Evolutionary conservation across 768 basidiomycete species (phyloP).

Genomic region (Trametes elegans): DNA sequence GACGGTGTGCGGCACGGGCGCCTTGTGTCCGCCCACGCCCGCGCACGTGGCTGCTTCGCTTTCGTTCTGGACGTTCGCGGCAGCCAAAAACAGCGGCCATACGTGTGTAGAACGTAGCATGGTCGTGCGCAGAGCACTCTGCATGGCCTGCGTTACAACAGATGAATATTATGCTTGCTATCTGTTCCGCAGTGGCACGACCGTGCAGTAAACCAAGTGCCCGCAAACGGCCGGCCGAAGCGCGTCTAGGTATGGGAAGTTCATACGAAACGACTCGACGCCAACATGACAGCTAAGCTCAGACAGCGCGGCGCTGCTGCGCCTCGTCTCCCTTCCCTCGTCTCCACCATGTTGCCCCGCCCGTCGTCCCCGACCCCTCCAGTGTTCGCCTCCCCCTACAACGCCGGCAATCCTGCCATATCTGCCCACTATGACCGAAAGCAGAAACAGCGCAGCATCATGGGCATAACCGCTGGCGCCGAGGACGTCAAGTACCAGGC

Average conservation of each 20-base stretch:
- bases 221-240: slow-evolving; percentile 35
- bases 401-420: background rate
- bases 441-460: slow-evolving; percentile 20
- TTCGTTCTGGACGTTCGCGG: too few relatives aligned
- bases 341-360: slow-evolving; percentile 61
- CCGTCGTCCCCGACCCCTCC: slow-evolving; percentile 41
- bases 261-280: slow-evolving; percentile 34
- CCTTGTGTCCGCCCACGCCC: slow-evolving; percentile 4
- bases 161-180: background rate
- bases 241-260: slow-evolving; percentile 38
- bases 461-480: slow-evolving; percentile 71
- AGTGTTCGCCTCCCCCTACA: slow-evolving; percentile 18
- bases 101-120: too few relatives aligned
- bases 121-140: too few relatives aligned
- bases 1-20: slow-evolving; percentile 7
- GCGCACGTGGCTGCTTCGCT: slow-evolving; percentile 22
- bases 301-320: slow-evolving; percentile 19
- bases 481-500: slow-evolving; percentile 85
- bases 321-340: slow-evolving; percentile 36
- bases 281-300: slow-evolving; percentile 30
- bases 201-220: background rate
- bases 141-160: background rate
- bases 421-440: slow-evolving; percentile 11
- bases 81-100: too few relatives aligned
- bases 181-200: too few relatives aligned